Evolutionary conservation across 345 rosid species (phyloP), one percentile per base, ranked within the genome.

Genomic region (Brassica nigra): DNA sequence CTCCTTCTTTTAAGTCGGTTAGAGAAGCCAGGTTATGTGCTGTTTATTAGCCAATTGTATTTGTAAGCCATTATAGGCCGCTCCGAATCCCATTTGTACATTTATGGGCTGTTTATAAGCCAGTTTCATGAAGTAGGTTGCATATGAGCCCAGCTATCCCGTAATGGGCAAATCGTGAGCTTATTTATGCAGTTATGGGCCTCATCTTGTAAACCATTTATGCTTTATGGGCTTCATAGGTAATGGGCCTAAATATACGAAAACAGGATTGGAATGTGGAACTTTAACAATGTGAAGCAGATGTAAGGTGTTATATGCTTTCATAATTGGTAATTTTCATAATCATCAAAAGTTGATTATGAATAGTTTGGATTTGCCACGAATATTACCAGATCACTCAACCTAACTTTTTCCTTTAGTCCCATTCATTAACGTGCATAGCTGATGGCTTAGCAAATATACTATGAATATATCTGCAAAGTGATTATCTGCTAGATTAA

Each of bases 321-420:
- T n/a, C 58, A 52, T 54, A 54, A 54, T 54, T 15, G 59, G 5
- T 49, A 49, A 54, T 15, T 15, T 15, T 49, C 18, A 49, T n/a
- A 14, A 20, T 52, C 1, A 52, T 52, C 58, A n/a, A 52, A 52
- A 52, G 58, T 52, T 23, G 8, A 15, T n/a, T 52, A 52, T 52
- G 18, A 52, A 52, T 52, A 5, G 20, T 52, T 15, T 49, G 7
- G 18, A 5, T 75, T 73, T 37, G 80, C 75, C 63, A 84, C 83
- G 42, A 81, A 75, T 64, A 52, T 30, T 57, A 55, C 23, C 59
- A 16, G 10, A 16, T 54, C 9, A 55, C 10, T 55, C 27, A 55
- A 55, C 61, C 15, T 15, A 54, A 16, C 1, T 5, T 7, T 55
- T 18, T 16, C 10, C 18, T 55, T 16, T 55, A 7, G 2, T 42